phyloP scores from a whole-genome alignment of 148 eudicot genomes.

The Pharnaceum exiguum region DNA sequence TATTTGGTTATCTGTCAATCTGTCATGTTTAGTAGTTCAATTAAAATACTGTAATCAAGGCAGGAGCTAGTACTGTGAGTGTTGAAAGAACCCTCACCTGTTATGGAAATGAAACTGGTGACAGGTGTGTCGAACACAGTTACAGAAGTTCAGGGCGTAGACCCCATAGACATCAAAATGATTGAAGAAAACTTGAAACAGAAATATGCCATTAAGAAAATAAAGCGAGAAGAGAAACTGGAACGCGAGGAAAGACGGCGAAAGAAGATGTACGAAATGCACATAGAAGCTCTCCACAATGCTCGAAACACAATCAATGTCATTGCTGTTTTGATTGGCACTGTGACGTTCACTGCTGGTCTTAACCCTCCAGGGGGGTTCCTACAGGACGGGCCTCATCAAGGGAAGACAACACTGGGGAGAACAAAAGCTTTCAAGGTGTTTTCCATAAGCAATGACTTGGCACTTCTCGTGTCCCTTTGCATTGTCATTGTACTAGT shows the following conservation, averaged over 20 bases:
- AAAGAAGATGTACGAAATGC: not conserved
- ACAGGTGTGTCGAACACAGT: too few species aligned
- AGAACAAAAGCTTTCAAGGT: conserved; percentile 11
- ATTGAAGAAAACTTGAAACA: too few species aligned
- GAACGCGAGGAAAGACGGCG: not conserved
- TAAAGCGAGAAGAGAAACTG: not conserved
- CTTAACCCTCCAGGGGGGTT: conserved; percentile 16
- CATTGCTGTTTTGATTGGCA: conserved; percentile 13
- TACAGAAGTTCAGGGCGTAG: too few species aligned
- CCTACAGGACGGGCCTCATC: conserved; percentile 12
- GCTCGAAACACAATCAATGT: conserved; percentile 13
- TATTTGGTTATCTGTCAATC: too few species aligned
- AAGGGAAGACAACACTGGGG: not conserved
- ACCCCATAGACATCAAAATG: too few species aligned
- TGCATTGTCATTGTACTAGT: conserved; percentile 10
- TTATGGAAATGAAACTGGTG: too few species aligned
- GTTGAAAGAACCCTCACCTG: too few species aligned
- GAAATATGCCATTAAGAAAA: not conserved
- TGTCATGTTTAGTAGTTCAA: too few species aligned
- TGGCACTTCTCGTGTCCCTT: conserved; percentile 5
- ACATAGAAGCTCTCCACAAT: conserved; percentile 12
- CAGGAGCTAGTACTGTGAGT: too few species aligned
- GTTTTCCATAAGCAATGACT: conserved; percentile 9
- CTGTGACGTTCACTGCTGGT: conserved; percentile 11
- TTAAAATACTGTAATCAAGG: too few species aligned